Evolutionary conservation across 106 monocot species (phyloP).

Genomic region (Dendrobium officinale): DNA sequence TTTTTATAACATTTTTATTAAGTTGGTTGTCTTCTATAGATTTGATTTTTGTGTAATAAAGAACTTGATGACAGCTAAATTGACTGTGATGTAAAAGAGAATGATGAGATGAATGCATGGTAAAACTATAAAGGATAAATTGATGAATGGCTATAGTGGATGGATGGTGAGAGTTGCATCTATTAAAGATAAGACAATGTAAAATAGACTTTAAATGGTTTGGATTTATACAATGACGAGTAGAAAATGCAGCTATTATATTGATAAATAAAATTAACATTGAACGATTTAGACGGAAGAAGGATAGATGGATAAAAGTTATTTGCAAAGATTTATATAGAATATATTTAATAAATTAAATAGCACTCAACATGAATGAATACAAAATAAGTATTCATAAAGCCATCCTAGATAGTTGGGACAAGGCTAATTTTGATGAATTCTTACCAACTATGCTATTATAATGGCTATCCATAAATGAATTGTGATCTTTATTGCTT

Average conservation of each 20-base stretch:
- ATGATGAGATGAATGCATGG: not conserved
- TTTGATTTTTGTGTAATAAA: not conserved
- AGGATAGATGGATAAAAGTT: not conserved
- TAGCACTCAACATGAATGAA: not conserved
- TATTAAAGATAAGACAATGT: not conserved
- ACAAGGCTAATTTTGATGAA: no score
- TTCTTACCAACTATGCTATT: no score
- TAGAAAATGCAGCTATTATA: not conserved
- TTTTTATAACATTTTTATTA: not conserved
- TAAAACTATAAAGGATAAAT: not conserved
- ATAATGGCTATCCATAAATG: no score
- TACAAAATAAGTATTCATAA: not conserved
- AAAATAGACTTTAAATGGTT: not conserved
- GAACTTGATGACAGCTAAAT: not conserved
- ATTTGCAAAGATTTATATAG: not conserved
- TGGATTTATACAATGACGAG: not conserved
- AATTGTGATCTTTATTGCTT: slow-evolving; percentile 1
- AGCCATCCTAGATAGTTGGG: no score
- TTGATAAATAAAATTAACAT: not conserved
- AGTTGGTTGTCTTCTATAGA: not conserved
- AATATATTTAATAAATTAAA: not conserved
- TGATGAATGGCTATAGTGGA: not conserved
- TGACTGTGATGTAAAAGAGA: not conserved
- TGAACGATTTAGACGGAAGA: not conserved
- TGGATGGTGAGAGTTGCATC: not conserved